Conservation (phyloP, 2,329 filamentous ascomycete species). For the Penicillium sp. region DNA sequence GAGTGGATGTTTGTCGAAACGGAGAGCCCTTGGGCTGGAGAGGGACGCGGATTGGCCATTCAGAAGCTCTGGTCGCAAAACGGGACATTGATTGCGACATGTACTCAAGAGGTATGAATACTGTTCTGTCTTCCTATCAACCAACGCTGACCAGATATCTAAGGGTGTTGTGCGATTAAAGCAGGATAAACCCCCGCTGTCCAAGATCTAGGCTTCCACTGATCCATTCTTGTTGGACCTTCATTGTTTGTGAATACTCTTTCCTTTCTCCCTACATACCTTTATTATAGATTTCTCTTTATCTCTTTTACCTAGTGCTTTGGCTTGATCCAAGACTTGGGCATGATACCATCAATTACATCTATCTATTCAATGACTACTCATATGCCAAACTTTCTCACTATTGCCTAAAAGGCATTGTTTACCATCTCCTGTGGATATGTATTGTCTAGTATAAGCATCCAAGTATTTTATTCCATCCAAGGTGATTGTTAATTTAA, state of each 20-base stretch:
- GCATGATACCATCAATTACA: not conserved
- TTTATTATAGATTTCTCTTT: not conserved
- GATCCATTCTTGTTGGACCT: not conserved
- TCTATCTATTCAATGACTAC: too few species aligned
- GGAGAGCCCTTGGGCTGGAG: conserved; percentile 53
- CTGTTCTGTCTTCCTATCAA: conserved; percentile 1
- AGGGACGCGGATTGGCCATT: conserved; percentile 49
- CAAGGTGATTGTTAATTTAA: too few species aligned
- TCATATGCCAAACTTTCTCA: too few species aligned
- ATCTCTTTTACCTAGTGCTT: not conserved
- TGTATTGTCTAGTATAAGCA: too few species aligned
- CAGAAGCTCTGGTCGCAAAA: conserved; percentile 53
- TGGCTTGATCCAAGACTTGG: not conserved
- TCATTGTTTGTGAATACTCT: not conserved
- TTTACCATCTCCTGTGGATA: too few species aligned
- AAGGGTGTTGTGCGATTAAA: conserved; percentile 49
- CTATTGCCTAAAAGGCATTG: too few species aligned
- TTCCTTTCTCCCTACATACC: not conserved
- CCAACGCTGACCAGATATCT: conserved; percentile 13
- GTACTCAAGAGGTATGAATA: conserved; percentile 49
- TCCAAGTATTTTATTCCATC: too few species aligned
- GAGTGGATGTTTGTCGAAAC: conserved; percentile 54
- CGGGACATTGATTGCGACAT: conserved; percentile 51
- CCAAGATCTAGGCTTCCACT: conserved; percentile 30
- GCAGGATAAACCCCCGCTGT: conserved; percentile 39